Percentiles rank a stretch among this genome's conserved stretches.
Conservation (phyloP, 345 rosid genomes). For the Psidium guajava region DNA sequence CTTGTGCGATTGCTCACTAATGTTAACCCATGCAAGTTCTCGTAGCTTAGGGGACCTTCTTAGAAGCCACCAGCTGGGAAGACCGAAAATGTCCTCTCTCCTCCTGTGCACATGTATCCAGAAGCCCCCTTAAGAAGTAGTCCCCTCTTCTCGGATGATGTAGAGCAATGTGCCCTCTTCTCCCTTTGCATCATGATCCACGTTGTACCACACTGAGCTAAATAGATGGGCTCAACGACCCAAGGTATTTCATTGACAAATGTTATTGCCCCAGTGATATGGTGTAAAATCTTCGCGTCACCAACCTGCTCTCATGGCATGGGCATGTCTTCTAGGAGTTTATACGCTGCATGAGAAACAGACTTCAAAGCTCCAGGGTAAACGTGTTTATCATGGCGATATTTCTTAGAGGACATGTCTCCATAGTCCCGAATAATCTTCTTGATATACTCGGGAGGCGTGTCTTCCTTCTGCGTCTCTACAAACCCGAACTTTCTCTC, state of each 20-base stretch:
- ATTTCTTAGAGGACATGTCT: slow-evolving; percentile 98
- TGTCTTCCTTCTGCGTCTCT: too few species aligned
- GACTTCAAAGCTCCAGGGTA: slow-evolving; percentile 95
- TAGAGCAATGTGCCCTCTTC: slow-evolving; percentile 41
- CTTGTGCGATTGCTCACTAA: too few species aligned
- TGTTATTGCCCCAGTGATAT: slow-evolving; percentile 93
- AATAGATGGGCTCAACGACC: slow-evolving; percentile 97
- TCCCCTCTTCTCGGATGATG: too few species aligned
- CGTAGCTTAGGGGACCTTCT: too few species aligned
- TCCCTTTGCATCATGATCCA: slow-evolving; percentile 99
- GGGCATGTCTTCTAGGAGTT: slow-evolving; percentile 97
- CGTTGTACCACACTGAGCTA: slow-evolving; percentile 99
- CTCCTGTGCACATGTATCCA: too few species aligned
- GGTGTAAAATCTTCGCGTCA: slow-evolving; percentile 87
- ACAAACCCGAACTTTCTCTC: too few species aligned
- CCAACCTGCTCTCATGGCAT: slow-evolving; percentile 98
- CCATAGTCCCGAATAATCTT: slow-evolving; percentile 63
- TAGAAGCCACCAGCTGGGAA: too few species aligned
- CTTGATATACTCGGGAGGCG: too few species aligned
- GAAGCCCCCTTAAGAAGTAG: too few species aligned
- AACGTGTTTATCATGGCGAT: slow-evolving; percentile 90
- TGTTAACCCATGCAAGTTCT: too few species aligned
- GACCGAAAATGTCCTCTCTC: too few species aligned
- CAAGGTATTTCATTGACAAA: slow-evolving; percentile 96
- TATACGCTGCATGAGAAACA: slow-evolving; percentile 95